Base-by-base conservation (phyloP, 202 grass and related monocot genomes). In the Panicum hallii region DNA sequence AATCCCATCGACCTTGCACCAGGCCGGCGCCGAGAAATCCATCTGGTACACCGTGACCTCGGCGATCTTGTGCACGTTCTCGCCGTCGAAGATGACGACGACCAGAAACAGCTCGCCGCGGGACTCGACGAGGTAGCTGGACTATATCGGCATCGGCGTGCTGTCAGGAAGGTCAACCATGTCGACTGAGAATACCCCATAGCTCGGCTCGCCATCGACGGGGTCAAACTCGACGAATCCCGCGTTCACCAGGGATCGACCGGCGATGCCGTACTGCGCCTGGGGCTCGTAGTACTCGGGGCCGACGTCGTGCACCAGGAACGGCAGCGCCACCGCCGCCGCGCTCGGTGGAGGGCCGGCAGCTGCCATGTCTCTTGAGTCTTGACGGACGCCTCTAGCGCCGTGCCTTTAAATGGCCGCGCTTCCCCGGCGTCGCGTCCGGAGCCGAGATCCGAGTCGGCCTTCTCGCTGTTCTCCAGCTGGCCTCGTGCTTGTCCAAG, bases 21-120 rank as follows among this genome's bases (percentile, higher is more conserved):
- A 82, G 3, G 23, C 67, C 43, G 56, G 80, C 67, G 12, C 41
- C 23, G 67, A 47, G 41, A 72, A 82, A 8, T 82, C 80, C 80
- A 82, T 82, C 67, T 0, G 48, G 67, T 72, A 72, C 11, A 72
- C 67, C 0, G 10, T 42, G 20, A 72, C 42, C 54, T 60, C 67
- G 9, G 67, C 11, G 41, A 70, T 15, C 67, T 13, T 32, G 11
- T 82, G 54, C 17, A 71, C 9, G 52, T 56, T 60, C 1, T 57
- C 1, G 4, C 65, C 79, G 5, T 42, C 12, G 46, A 72, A 72
- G 26, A 52, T 10, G 14, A 72, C 1, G 70, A 34, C 13, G 40
- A 26, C 70, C 3, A 56, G 50, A 6, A 52, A 72, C 1, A 72
- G 70, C 14, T 52, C 46, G 58, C 40, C 40, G 16, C 38, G 34